Percentiles rank a stretch among this genome's conserved stretches.
phyloP scores from a whole-genome alignment of 768 basidiomycete species.

The Sporobolomyces phaffii region DNA sequence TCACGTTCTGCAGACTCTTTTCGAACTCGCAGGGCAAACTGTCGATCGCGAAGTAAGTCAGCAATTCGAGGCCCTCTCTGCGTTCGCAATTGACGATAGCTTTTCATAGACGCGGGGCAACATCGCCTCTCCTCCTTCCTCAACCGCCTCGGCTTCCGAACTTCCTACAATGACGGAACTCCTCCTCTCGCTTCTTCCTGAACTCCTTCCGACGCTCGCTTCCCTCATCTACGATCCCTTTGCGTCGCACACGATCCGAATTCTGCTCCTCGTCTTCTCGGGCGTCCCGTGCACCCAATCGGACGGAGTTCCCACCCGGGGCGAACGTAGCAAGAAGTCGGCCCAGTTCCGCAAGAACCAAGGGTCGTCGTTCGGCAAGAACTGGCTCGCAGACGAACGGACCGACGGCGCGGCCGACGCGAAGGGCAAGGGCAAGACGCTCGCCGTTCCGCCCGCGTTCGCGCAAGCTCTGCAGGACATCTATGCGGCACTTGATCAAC shows the following conservation, averaged over 20 bases:
- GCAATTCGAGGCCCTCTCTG: no score
- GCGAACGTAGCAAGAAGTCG: slow-evolving; percentile 76
- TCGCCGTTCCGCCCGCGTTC: slow-evolving; percentile 57
- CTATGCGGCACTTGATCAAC: slow-evolving; percentile 44
- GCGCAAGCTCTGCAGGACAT: slow-evolving; percentile 28
- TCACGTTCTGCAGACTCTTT: slow-evolving; percentile 38
- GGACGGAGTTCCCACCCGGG: slow-evolving; percentile 16
- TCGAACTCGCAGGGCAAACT: slow-evolving; percentile 45
- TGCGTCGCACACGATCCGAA: slow-evolving; percentile 82
- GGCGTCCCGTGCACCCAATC: slow-evolving; percentile 47
- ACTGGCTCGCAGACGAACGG: slow-evolving; percentile 58
- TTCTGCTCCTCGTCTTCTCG: slow-evolving; percentile 69
- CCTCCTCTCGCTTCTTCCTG: slow-evolving; percentile 51
- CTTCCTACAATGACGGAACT: slow-evolving; percentile 47
- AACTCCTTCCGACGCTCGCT: slow-evolving; percentile 61
- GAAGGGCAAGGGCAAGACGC: slow-evolving; percentile 43
- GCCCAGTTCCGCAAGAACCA: slow-evolving; percentile 73
- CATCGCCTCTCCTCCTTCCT: slow-evolving; percentile 31
- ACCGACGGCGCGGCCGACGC: slow-evolving; percentile 45
- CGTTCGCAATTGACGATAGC: background rate
- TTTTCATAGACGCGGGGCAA: slow-evolving; percentile 33
- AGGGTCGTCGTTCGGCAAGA: slow-evolving; percentile 42
- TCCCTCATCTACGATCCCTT: slow-evolving; percentile 74
- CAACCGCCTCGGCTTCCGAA: slow-evolving; percentile 12
- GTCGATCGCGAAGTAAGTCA: slow-evolving; percentile 49